phyloP scores from a whole-genome alignment of 768 basidiomycete species.

The Royoungia palumana region DNA sequence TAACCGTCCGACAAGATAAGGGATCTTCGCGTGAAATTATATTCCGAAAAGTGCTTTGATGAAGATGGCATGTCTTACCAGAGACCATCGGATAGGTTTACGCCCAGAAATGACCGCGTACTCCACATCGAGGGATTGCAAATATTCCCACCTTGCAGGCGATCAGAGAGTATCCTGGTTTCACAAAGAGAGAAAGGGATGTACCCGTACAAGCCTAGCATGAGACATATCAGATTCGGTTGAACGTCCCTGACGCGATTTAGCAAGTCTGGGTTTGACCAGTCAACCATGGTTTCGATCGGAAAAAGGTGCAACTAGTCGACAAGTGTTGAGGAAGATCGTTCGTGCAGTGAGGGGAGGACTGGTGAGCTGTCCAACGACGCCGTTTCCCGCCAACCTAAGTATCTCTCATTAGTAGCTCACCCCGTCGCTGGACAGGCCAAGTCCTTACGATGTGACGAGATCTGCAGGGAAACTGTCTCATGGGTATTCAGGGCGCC shows the following conservation, averaged over 20 bases:
- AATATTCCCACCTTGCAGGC: slow-evolving; percentile 25
- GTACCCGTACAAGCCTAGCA: slow-evolving; percentile 25
- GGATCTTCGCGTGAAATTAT: slow-evolving; percentile 10
- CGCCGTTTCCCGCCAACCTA: neutral
- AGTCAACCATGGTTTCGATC: slow-evolving; percentile 19
- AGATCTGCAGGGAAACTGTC: slow-evolving; percentile 4
- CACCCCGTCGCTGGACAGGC: no score
- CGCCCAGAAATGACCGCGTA: slow-evolving; percentile 21
- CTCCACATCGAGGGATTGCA: slow-evolving; percentile 19
- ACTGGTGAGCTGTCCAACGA: neutral
- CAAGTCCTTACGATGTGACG: neutral
- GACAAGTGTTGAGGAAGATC: neutral
- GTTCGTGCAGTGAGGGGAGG: neutral
- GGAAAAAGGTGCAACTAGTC: neutral
- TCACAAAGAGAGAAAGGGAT: neutral
- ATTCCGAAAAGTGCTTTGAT: neutral
- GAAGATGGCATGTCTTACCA: slow-evolving; percentile 13
- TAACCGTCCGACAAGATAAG: slow-evolving; percentile 24
- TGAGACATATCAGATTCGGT: slow-evolving; percentile 13
- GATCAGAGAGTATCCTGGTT: neutral
- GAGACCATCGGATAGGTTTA: slow-evolving; percentile 24
- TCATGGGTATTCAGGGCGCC: slow-evolving; percentile 2
- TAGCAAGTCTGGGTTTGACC: slow-evolving; percentile 8
- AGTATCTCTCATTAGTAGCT: neutral
- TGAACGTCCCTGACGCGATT: neutral